Percentiles rank a stretch among this genome's conserved stretches.
Evolutionary conservation across 2,329 filamentous ascomycete species (phyloP).

Genomic region (Verticillium nubilum): DNA sequence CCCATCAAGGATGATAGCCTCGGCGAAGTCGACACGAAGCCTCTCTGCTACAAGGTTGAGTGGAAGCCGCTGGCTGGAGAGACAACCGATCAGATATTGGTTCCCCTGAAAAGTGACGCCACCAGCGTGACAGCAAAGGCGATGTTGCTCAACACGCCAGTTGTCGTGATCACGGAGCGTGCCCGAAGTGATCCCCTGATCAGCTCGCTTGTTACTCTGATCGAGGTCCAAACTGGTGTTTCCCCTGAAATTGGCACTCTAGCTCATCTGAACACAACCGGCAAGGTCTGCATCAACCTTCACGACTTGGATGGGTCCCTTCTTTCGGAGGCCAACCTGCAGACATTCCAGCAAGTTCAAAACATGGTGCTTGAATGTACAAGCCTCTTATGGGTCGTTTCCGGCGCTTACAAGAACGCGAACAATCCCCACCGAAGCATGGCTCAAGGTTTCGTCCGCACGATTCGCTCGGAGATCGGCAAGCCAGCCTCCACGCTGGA

Average conservation of each 20-base stretch:
- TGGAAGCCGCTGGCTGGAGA: conserved; percentile 33
- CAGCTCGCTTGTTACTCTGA: conserved; percentile 11
- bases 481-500: neutral
- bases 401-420: neutral
- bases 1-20: conserved; percentile 31
- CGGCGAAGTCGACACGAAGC: neutral
- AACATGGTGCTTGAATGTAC: neutral
- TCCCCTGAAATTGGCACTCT: conserved; percentile 14
- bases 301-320: neutral
- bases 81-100: conserved; percentile 2
- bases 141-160: conserved; percentile 8
- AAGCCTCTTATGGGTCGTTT: neutral
- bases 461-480: neutral
- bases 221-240: conserved; percentile 15
- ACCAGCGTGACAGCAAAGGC: neutral
- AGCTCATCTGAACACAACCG: conserved; percentile 1
- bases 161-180: conserved; percentile 20
- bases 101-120: conserved; percentile 2
- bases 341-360: neutral
- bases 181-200: conserved; percentile 12
- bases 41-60: conserved; percentile 37
- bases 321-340: neutral
- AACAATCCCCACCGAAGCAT: neutral
- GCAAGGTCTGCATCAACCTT: neutral
- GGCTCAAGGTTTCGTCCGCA: neutral